Evolutionary conservation across 345 rosid genomes (phyloP).

Genomic region (Mercurialis annua): DNA sequence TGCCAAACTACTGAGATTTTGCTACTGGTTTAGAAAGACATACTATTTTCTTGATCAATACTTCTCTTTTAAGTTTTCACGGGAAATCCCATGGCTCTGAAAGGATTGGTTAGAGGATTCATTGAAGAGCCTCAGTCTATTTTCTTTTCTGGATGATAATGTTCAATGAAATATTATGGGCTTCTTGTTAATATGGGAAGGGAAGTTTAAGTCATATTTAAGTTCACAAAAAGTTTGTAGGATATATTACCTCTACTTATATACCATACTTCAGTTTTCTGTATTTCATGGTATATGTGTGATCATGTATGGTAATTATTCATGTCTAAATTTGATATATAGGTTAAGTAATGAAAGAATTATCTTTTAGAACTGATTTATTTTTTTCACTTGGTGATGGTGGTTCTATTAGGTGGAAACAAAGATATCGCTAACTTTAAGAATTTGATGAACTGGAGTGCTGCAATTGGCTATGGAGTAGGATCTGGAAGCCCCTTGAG

Average conservation of each 20-base stretch:
- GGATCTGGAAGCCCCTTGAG: slow-evolving; percentile 83
- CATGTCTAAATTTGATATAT: neutral
- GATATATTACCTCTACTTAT: neutral
- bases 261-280: neutral
- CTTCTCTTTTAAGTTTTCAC: neutral
- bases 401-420: slow-evolving; percentile 47
- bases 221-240: neutral
- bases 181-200: neutral
- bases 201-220: neutral
- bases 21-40: neutral
- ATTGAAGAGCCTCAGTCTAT: neutral
- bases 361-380: neutral
- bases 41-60: neutral
- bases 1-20: neutral
- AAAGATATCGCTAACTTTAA: slow-evolving; percentile 43
- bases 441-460: slow-evolving; percentile 75
- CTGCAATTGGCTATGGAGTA: slow-evolving; percentile 79
- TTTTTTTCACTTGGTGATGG: slow-evolving; percentile 16
- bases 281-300: slow-evolving; percentile 4
- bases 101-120: neutral
- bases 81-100: neutral
- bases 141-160: neutral
- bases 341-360: neutral
- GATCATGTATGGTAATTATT: neutral
- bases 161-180: neutral